Base-by-base conservation (phyloP, 2,329 filamentous ascomycete genomes). In the Scedosporium dehoogii region DNA sequence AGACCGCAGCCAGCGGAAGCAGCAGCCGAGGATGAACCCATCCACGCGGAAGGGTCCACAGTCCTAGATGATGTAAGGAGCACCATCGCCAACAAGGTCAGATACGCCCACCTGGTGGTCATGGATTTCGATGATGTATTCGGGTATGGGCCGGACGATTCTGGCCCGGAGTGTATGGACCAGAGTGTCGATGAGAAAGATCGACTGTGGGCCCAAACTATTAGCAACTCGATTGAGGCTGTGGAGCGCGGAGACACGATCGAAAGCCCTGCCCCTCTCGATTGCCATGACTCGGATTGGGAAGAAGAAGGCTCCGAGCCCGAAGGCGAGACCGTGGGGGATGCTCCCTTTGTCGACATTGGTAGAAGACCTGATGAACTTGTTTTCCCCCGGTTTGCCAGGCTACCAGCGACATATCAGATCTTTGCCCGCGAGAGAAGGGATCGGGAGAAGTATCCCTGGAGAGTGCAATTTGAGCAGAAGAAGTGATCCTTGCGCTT, bases 241-340 rank as follows among this genome's bases (percentile, higher is more conserved):
- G 56, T 33, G 27, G 57, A 53, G 14, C 42, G 55, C n/a, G 29
- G 56, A 16, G 53, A 41, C 6, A 10, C 10, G 18, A 33, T 62
- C 42, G 42, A 62, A 33, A 44, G 48, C 14, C 61, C 61, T 2
- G 56, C 46, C 21, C 61, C 61, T 33, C 4, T 33, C n/a, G 61
- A 62, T 27, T 56, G 56, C 16, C 53, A 62, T 23, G 61, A 62
- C 44, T 59, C 42, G 18, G 61, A 62, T 29, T 29, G 27, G 21
- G 61, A 59, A 4, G 61, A 53, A 18, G 25, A 21, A 23, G n/a
- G 21, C 6, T 46, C 41, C 12, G 61, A 55, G 1, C n/a, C 29
- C 6, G 61, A 58, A 9, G 55, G 33, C n/a, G 29, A 14, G 29
- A 44, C 25, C 5, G 27, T 58, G 1, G 44, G 33, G 6, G 14